Evolutionary conservation across 768 basidiomycete genomes (phyloP).

Genomic region (Boletus rubescentipes): DNA sequence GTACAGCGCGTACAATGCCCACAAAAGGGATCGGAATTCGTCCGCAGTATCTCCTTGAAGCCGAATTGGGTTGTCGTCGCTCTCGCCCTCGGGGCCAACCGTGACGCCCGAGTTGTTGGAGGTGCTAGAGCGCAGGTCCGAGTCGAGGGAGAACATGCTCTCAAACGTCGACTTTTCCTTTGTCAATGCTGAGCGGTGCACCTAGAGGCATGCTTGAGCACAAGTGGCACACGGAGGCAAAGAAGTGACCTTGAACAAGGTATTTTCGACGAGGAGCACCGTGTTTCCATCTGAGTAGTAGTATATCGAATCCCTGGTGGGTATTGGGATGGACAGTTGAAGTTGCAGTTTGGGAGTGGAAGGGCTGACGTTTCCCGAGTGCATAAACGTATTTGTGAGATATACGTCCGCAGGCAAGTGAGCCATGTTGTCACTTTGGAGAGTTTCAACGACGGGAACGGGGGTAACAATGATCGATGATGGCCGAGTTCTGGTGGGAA

Average conservation of each 20-base stretch:
- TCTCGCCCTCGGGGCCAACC: conserved; percentile 43
- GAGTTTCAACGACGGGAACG: conserved; percentile 10
- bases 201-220: conserved; percentile 31
- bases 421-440: conserved; percentile 23
- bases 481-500: conserved; percentile 20
- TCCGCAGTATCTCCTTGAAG: conserved; percentile 47
- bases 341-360: conserved; percentile 35
- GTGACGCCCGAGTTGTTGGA: conserved; percentile 25
- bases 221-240: conserved; percentile 7
- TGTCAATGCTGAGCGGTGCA: conserved; percentile 40
- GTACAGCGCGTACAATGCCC: conserved; percentile 53
- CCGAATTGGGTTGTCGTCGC: conserved; percentile 50
- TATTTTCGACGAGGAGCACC: conserved; percentile 43
- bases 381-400: conserved; percentile 33
- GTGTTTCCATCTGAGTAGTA: conserved; percentile 42
- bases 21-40: conserved; percentile 53
- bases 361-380: conserved; percentile 31
- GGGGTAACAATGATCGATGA: background rate
- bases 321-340: conserved; percentile 33
- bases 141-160: conserved; percentile 45
- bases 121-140: conserved; percentile 31
- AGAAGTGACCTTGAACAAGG: conserved; percentile 47
- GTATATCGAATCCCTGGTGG: conserved; percentile 39
- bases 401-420: conserved; percentile 33
- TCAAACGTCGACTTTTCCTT: conserved; percentile 49